phyloP scores from a whole-genome alignment of 176 grass and related monocot genomes.

The Aegilops sharonensis region DNA sequence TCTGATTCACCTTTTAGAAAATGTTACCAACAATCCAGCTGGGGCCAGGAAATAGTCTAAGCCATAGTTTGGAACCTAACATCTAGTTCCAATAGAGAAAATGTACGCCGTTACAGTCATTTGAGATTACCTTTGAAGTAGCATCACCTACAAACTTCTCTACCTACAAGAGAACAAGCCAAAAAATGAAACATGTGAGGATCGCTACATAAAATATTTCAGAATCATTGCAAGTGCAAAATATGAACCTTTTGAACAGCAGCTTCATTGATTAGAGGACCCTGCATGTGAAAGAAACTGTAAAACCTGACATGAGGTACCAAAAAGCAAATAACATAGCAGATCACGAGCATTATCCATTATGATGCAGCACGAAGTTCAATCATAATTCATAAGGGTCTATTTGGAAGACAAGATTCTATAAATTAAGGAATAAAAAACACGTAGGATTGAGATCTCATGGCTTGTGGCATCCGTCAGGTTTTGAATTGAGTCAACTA shows the following conservation, averaged over 20 bases:
- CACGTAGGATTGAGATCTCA: not conserved
- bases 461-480: not conserved
- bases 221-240: not conserved
- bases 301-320: constrained; percentile 16
- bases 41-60: not conserved
- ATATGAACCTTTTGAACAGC: constrained; percentile 69
- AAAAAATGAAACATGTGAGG: constrained; percentile 34
- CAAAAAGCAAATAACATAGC: constrained; percentile 14
- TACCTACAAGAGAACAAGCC: constrained; percentile 54
- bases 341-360: not conserved
- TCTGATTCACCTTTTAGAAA: not conserved
- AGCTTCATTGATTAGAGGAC: constrained; percentile 95
- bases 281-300: constrained; percentile 50
- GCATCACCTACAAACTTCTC: constrained; percentile 83
- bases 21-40: not conserved
- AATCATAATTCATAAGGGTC: not conserved
- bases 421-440: not conserved
- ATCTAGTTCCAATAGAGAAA: constrained; percentile 5
- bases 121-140: constrained; percentile 75
- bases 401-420: not conserved
- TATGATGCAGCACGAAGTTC: not conserved
- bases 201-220: not conserved
- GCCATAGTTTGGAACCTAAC: not conserved
- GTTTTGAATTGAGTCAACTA: not conserved
- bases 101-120: not conserved